Evolutionary conservation across 208 protist genomes (phyloP).

Genomic region (Leishmania arabica): DNA sequence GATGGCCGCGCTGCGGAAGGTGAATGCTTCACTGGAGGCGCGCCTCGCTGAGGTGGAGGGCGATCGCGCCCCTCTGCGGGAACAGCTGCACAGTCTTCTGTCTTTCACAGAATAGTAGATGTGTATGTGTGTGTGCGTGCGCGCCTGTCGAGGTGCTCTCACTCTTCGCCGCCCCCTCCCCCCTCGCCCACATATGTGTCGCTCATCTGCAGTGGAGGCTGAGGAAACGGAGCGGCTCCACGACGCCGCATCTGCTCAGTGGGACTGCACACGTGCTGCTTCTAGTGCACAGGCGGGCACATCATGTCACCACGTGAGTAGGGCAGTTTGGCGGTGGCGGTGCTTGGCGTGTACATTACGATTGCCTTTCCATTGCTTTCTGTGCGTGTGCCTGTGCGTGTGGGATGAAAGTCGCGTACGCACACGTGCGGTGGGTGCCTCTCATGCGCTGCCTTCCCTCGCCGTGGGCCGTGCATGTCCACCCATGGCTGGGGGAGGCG

Average conservation of each 20-base stretch:
- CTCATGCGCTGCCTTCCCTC: background rate
- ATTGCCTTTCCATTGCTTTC: background rate
- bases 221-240: background rate
- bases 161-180: background rate
- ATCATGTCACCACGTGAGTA: background rate
- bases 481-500: background rate
- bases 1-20: slow-evolving; percentile 52
- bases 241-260: background rate
- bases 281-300: background rate
- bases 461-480: background rate
- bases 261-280: background rate
- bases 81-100: slow-evolving; percentile 74
- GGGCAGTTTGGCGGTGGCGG: background rate
- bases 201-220: background rate
- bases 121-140: background rate
- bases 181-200: background rate
- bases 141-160: background rate
- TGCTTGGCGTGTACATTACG: background rate
- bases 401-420: background rate
- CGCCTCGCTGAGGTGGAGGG: slow-evolving; percentile 70
- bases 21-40: slow-evolving; percentile 68
- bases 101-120: slow-evolving; percentile 2
- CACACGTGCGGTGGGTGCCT: background rate
- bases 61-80: slow-evolving; percentile 73
- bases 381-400: background rate